Conservation (phyloP, 495 filamentous ascomycete genomes). For the Penicillium psychrofluorescens region DNA sequence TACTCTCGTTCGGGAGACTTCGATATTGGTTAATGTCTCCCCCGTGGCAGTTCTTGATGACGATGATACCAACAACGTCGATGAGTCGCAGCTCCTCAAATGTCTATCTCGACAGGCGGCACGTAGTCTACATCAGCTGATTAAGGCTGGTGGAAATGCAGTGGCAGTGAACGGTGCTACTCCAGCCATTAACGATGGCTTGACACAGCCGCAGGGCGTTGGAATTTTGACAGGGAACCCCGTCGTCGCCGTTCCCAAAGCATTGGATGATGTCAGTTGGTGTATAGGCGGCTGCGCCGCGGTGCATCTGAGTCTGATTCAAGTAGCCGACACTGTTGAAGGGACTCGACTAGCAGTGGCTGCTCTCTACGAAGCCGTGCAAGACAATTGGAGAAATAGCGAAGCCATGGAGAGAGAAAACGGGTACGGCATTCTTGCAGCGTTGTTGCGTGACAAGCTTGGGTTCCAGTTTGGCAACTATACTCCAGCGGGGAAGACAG, state of each 20-base stretch:
- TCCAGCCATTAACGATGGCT: slow-evolving; percentile 81
- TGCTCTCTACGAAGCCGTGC: slow-evolving; percentile 74
- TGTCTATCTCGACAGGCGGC: slow-evolving; percentile 68
- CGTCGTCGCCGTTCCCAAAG: slow-evolving; percentile 68
- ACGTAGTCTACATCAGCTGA: slow-evolving; percentile 63
- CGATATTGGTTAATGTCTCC: slow-evolving; percentile 79
- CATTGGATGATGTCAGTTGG: slow-evolving; percentile 91
- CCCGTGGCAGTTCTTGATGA: slow-evolving; percentile 71
- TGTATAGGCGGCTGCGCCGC: slow-evolving; percentile 80
- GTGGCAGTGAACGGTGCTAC: slow-evolving; percentile 84
- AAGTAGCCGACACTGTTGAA: slow-evolving; percentile 61
- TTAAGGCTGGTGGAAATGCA: slow-evolving; percentile 63
- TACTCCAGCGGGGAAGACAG: slow-evolving; percentile 24
- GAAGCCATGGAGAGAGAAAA: slow-evolving; percentile 97
- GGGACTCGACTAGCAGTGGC: slow-evolving; percentile 70
- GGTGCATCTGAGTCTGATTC: slow-evolving; percentile 74
- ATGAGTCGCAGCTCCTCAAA: slow-evolving; percentile 68
- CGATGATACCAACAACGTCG: slow-evolving; percentile 58
- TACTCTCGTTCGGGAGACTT: slow-evolving; percentile 68
- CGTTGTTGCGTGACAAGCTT: slow-evolving; percentile 71
- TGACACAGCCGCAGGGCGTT: slow-evolving; percentile 68
- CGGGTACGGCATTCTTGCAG: slow-evolving; percentile 82
- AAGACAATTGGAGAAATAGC: slow-evolving; percentile 92
- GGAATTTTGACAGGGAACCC: slow-evolving; percentile 79
- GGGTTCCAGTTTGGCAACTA: slow-evolving; percentile 26